Evolutionary conservation across 73 alveolate genomes (phyloP).

Genomic region (Paramecium pentaurelia): DNA sequence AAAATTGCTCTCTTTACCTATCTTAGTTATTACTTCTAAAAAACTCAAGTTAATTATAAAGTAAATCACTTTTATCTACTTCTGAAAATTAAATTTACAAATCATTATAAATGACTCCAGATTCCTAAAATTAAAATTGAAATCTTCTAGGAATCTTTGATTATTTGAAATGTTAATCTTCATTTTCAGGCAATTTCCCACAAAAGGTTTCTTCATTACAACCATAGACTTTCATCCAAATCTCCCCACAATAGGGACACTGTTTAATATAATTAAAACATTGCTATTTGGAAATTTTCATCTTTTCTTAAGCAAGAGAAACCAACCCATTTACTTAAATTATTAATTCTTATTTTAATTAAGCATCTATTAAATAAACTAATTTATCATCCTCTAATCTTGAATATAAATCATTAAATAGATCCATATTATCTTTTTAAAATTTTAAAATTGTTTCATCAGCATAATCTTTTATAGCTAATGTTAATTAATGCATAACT

Average conservation of each 20-base stretch:
- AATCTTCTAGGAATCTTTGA: not conserved
- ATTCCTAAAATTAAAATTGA: not conserved
- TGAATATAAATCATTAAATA: not conserved
- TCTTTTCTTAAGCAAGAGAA: not conserved
- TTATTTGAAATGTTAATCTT: not conserved
- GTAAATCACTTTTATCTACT: not conserved
- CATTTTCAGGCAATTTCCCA: not conserved
- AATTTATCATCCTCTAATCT: not conserved
- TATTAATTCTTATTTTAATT: not conserved
- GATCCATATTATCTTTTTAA: not conserved
- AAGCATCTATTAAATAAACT: not conserved
- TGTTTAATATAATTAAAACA: not conserved
- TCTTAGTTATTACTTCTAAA: too few relatives aligned
- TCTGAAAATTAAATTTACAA: not conserved
- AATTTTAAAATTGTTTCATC: not conserved
- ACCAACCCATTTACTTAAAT: not conserved
- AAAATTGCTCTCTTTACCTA: too few relatives aligned
- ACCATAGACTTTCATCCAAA: conserved; percentile 42
- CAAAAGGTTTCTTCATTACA: conserved; percentile 15
- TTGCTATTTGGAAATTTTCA: not conserved
- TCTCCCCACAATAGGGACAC: conserved; percentile 23
- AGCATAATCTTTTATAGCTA: not conserved
- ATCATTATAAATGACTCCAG: not conserved
- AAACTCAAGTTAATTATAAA: too few relatives aligned
- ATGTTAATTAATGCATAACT: conserved; percentile 14